Conservation (phyloP, 2,329 filamentous ascomycete species). For the Cytospora leucostoma region DNA sequence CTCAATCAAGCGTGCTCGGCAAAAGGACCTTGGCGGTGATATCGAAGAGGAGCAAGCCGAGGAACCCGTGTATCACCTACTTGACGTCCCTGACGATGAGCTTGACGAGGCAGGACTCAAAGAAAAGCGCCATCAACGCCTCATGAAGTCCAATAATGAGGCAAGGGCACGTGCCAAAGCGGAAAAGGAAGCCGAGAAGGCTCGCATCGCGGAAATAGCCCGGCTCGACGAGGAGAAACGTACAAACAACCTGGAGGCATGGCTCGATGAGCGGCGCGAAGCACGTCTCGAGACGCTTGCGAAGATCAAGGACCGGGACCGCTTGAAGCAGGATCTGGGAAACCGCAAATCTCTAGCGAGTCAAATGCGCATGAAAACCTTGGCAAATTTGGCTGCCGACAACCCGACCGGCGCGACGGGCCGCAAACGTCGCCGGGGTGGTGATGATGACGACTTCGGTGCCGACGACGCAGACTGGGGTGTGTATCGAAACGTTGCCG, state of each 20-base stretch:
- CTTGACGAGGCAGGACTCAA: conserved; percentile 90
- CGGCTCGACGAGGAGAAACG: conserved; percentile 81
- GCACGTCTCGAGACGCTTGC: conserved; percentile 71
- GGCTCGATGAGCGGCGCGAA: conserved; percentile 80
- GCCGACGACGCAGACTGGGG: conserved; percentile 98
- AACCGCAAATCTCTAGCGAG: conserved; percentile 96
- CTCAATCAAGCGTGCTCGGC: conserved; percentile 83
- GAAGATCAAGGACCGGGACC: conserved; percentile 90
- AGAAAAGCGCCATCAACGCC: conserved; percentile 86
- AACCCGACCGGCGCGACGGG: conserved; percentile 58
- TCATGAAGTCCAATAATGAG: conserved; percentile 94
- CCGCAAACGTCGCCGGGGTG: conserved; percentile 82
- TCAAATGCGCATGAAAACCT: conserved; percentile 97
- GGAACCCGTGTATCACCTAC: conserved; percentile 79
- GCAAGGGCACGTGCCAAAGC: conserved; percentile 91
- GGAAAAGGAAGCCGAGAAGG: conserved; percentile 92
- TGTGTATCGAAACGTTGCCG: conserved; percentile 90
- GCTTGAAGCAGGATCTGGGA: conserved; percentile 89
- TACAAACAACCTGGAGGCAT: conserved; percentile 79
- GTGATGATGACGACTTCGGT: conserved; percentile 94
- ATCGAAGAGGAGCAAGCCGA: conserved; percentile 78
- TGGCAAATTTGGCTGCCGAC: conserved; percentile 93
- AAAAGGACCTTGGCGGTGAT: conserved; percentile 85
- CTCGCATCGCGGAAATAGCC: conserved; percentile 78
- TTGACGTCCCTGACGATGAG: conserved; percentile 88